Conservation (phyloP, 2,329 filamentous ascomycete species). For the Triangularia verruculosa region DNA sequence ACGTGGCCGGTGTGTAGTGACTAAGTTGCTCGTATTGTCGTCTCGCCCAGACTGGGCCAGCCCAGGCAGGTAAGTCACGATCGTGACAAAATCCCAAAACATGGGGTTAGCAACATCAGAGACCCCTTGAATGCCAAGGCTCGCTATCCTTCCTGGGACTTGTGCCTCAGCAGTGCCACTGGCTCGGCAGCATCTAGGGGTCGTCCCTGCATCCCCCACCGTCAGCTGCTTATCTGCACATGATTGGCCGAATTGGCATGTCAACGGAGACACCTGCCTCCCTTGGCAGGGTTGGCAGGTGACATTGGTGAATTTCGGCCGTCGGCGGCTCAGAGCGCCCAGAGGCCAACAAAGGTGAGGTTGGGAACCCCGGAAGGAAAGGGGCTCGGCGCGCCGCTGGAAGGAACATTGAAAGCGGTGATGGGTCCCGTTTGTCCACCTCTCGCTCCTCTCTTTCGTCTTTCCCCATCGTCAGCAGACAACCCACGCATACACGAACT, state of each 20-base stretch:
- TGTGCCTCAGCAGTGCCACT: not conserved
- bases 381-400: constrained; percentile 10
- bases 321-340: constrained; percentile 4
- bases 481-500: not conserved
- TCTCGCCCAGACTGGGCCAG: not conserved
- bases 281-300: constrained; percentile 21
- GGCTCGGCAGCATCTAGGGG: not conserved
- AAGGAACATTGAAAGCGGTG: constrained; percentile 18
- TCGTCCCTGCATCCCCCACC: not conserved
- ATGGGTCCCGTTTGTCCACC: constrained; percentile 13
- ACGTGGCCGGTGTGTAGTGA: not conserved
- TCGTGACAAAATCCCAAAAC: not conserved
- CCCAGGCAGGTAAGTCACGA: not conserved
- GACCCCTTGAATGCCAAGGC: not conserved
- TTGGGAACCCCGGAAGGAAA: not conserved
- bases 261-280: constrained; percentile 8
- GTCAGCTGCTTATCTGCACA: not conserved
- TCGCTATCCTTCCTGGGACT: not conserved
- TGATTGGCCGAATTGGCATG: constrained; percentile 15
- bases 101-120: not conserved
- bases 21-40: not conserved
- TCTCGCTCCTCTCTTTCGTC: not conserved
- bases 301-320: constrained; percentile 16
- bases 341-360: constrained; percentile 5
- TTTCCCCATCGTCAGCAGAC: not conserved